A percentile compares a stretch with the other conserved stretches of the same genome.
phyloP scores from a whole-genome alignment of 805 yeast genomes.

The Candida fluviatilis region DNA sequence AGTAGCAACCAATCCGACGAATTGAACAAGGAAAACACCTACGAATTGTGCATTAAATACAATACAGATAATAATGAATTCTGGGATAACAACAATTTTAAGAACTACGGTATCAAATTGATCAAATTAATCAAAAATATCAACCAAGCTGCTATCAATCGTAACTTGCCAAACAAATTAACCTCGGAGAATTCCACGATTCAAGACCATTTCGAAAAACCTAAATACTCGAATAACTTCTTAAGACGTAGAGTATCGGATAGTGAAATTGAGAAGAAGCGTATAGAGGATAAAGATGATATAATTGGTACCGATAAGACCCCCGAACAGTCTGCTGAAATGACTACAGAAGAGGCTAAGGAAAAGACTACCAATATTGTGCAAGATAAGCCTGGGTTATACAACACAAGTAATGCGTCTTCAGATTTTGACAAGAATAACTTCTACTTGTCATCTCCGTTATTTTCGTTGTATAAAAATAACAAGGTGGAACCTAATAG shows the following conservation, averaged over 20 bases:
- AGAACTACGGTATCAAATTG: conserved; percentile 56
- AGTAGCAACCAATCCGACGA: conserved; percentile 1
- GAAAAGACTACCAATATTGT: neutral
- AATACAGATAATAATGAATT: conserved; percentile 44
- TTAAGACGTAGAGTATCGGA: conserved; percentile 31
- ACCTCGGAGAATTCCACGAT: conserved; percentile 8
- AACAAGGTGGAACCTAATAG: neutral
- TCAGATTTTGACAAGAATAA: conserved; percentile 29
- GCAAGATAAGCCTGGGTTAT: neutral
- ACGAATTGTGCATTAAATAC: conserved; percentile 57
- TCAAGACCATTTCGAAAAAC: conserved; percentile 20
- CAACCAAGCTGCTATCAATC: conserved; percentile 3
- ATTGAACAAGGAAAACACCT: conserved; percentile 13
- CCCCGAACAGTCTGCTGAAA: conserved; percentile 3
- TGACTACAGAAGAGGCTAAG: neutral
- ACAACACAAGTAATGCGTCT: conserved; percentile 8
- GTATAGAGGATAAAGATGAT: neutral
- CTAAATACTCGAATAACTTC: conserved; percentile 37
- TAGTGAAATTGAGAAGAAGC: conserved; percentile 13
- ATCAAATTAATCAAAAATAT: conserved; percentile 16
- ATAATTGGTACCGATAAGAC: neutral
- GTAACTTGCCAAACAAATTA: conserved; percentile 3
- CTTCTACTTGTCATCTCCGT: conserved; percentile 34
- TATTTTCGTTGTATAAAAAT: conserved; percentile 21
- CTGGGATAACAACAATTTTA: conserved; percentile 73